These are phyloP conservation scores for Coprinellus aureogranulatus DNA, from an alignment of 768 basidiomycete species.

Conservation along the genomic window DNA sequence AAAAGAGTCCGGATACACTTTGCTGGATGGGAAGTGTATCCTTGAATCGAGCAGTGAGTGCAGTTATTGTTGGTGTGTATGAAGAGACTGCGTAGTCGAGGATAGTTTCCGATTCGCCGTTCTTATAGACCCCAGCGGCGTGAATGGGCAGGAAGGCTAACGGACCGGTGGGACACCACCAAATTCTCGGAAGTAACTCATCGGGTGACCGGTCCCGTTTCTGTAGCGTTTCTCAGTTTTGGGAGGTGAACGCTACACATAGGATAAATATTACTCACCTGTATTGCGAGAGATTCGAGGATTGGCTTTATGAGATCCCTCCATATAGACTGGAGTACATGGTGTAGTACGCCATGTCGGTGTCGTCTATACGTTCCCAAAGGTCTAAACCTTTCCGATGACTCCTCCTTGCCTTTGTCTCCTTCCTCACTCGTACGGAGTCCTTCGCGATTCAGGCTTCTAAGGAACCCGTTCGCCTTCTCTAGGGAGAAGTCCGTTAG, in stretches of 20 bases:
- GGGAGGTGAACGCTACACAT: neutral
- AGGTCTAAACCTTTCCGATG: no score
- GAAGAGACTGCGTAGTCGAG: slow-evolving; percentile 17
- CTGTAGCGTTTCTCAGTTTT: neutral
- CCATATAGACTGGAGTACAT: no score
- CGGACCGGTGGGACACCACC: slow-evolving; percentile 27
- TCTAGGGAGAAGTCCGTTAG: slow-evolving; percentile 2
- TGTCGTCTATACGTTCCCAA: no score
- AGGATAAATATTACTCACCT: neutral
- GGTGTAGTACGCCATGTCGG: no score
- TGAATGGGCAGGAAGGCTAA: slow-evolving; percentile 37
- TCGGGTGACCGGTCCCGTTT: neutral
- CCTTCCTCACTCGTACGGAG: neutral
- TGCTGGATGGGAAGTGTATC: neutral
- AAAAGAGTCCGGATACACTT: slow-evolving; percentile 3
- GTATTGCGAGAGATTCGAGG: neutral
- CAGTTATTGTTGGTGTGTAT: slow-evolving; percentile 15
- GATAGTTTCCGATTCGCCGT: neutral
- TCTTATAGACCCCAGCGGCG: slow-evolving; percentile 30
- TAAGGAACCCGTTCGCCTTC: neutral
- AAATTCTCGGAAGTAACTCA: slow-evolving; percentile 9
- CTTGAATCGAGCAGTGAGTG: slow-evolving; percentile 5
- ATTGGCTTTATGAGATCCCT: no score
- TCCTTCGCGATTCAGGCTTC: neutral
- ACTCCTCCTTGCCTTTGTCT: neutral